These are phyloP conservation scores for Capsella bursapastoris DNA, from an alignment of 345 rosid genomes.

Conservation along the genomic window DNA sequence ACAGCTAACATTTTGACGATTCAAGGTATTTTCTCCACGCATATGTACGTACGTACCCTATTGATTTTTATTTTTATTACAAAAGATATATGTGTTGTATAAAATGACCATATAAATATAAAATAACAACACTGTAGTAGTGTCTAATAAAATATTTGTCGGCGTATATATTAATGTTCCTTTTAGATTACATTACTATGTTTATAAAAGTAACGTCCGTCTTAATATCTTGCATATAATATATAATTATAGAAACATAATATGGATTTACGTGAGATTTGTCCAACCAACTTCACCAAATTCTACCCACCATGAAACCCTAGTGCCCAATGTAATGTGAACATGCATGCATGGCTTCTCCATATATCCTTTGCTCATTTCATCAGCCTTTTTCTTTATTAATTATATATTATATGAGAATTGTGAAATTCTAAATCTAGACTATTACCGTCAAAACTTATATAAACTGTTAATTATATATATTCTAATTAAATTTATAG, in stretches of 20 bases:
- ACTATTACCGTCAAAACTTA: background rate
- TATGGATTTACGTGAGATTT: slow-evolving; percentile 43
- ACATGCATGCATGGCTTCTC: slow-evolving; percentile 42
- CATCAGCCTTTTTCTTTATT: background rate
- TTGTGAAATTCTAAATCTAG: slow-evolving; percentile 12
- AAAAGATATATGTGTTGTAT: background rate
- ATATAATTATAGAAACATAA: slow-evolving; percentile 27
- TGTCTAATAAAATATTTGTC: slow-evolving; percentile 42
- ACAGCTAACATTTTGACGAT: slow-evolving; percentile 94
- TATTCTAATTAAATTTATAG: background rate
- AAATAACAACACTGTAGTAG: background rate
- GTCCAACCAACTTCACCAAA: slow-evolving; percentile 99
- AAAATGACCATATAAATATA: background rate
- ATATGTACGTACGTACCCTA: slow-evolving; percentile 9
- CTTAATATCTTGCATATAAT: slow-evolving; percentile 36
- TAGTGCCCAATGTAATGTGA: slow-evolving; percentile 46
- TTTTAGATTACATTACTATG: slow-evolving; percentile 46
- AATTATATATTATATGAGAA: slow-evolving; percentile 1
- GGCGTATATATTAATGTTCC: slow-evolving; percentile 55
- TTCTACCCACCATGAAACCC: slow-evolving; percentile 76
- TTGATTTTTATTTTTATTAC: slow-evolving; percentile 9
- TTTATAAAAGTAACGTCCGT: slow-evolving; percentile 22
- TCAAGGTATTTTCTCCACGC: slow-evolving; percentile 27
- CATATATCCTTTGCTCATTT: slow-evolving; percentile 5
- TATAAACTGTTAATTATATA: background rate